phyloP scores from a whole-genome alignment of 1,139 yeast genomes.

The Arxiozyma bovina region DNA sequence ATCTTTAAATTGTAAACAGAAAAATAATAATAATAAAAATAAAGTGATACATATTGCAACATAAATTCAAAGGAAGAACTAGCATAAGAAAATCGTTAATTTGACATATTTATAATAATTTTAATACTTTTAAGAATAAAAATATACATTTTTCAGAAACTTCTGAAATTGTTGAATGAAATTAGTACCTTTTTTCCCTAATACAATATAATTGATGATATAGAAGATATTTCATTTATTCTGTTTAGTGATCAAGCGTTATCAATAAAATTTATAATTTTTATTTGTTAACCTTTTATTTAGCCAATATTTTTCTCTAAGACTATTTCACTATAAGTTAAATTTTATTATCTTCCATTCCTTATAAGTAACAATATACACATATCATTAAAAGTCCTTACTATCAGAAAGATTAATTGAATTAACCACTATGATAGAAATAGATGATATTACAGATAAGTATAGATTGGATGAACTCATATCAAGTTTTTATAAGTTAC shows the following conservation, averaged over 20 bases:
- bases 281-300: too few relatives aligned
- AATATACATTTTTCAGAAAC: too few relatives aligned
- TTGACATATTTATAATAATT: too few relatives aligned
- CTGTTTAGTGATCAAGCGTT: too few relatives aligned
- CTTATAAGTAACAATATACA: not conserved
- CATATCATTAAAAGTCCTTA: too few relatives aligned
- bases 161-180: too few relatives aligned
- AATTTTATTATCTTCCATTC: too few relatives aligned
- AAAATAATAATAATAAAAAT: too few relatives aligned
- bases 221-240: not conserved
- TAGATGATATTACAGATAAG: conserved; percentile 1
- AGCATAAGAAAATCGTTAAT: not conserved
- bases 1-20: not conserved
- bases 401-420: not conserved
- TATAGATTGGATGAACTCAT: conserved; percentile 20
- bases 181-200: too few relatives aligned
- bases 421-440: not conserved
- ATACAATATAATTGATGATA: not conserved
- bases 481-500: conserved; percentile 27
- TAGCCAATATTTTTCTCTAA: not conserved
- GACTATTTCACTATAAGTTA: too few relatives aligned
- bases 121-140: too few relatives aligned
- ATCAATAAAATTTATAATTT: too few relatives aligned
- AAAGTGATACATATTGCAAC: not conserved
- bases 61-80: not conserved